Evolutionary conservation across 2,329 filamentous ascomycete species (phyloP).

Genomic region (Botrytis hyacinthi): DNA sequence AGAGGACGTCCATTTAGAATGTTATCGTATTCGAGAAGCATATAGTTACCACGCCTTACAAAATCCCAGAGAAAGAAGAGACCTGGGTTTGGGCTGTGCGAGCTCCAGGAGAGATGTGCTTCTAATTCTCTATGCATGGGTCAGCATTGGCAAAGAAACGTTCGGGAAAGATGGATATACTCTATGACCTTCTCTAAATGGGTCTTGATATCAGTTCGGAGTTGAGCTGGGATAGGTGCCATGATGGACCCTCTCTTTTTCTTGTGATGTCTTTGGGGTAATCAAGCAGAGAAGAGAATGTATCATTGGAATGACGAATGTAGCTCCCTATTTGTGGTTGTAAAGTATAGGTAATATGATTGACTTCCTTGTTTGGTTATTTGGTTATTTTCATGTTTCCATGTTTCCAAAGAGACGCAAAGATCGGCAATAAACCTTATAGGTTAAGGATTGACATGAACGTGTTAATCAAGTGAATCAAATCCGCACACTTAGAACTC

Average conservation of each 20-base stretch:
- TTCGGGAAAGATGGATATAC: not conserved
- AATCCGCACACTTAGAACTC: not conserved
- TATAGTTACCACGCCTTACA: constrained; percentile 43
- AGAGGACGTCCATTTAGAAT: constrained; percentile 40
- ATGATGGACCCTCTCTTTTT: not conserved
- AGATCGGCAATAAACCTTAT: not conserved
- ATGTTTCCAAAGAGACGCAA: not conserved
- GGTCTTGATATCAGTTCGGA: constrained; percentile 15
- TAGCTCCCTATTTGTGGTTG: not conserved
- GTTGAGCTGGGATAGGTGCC: constrained; percentile 6
- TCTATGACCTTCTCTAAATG: constrained; percentile 1
- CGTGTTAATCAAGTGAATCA: not conserved
- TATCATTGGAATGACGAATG: not conserved
- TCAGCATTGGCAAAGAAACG: not conserved
- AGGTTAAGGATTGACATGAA: not conserved
- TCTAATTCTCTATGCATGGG: constrained; percentile 25
- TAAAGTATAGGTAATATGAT: not conserved
- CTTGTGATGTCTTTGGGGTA: too few relatives aligned
- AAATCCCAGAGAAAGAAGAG: constrained; percentile 46
- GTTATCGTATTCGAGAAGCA: constrained; percentile 45
- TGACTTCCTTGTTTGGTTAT: not conserved
- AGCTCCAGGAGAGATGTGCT: constrained; percentile 26
- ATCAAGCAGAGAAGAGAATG: not conserved
- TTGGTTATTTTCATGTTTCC: not conserved
- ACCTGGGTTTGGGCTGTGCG: constrained; percentile 27